Conservation (phyloP, 2,329 filamentous ascomycete genomes). For the Bertia moriformis region DNA sequence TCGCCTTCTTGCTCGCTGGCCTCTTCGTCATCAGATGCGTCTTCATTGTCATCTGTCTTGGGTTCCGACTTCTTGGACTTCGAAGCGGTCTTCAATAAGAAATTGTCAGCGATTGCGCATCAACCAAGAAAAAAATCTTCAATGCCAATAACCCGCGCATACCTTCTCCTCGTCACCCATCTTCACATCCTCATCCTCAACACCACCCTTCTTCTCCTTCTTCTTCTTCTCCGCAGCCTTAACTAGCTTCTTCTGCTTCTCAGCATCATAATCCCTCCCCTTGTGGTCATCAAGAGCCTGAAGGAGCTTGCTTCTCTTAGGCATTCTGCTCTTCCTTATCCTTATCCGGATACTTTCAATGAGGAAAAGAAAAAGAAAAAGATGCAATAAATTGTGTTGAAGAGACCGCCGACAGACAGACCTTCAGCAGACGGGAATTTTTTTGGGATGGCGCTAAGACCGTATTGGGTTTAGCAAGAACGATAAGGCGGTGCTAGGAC, state of each 20-base stretch:
- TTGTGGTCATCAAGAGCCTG: conserved; percentile 39
- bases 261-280: conserved; percentile 33
- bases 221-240: conserved; percentile 14
- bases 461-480: background rate
- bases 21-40: conserved; percentile 12
- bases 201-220: background rate
- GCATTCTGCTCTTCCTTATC: conserved; percentile 3
- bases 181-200: background rate
- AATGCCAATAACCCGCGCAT: too few species aligned
- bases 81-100: too few species aligned
- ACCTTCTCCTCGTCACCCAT: background rate
- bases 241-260: conserved; percentile 31
- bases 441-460: background rate
- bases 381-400: background rate
- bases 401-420: background rate
- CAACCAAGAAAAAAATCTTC: too few species aligned
- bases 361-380: background rate
- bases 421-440: background rate
- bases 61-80: background rate
- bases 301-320: conserved; percentile 27
- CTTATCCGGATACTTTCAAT: background rate
- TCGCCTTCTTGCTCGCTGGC: conserved; percentile 7
- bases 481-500: background rate
- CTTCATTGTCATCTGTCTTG: conserved; percentile 20
- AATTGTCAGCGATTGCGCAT: too few species aligned